These are phyloP conservation scores for Pseudogymnoascus sp. DNA, from an alignment of 2,329 filamentous ascomycete species.

Conservation along the genomic window DNA sequence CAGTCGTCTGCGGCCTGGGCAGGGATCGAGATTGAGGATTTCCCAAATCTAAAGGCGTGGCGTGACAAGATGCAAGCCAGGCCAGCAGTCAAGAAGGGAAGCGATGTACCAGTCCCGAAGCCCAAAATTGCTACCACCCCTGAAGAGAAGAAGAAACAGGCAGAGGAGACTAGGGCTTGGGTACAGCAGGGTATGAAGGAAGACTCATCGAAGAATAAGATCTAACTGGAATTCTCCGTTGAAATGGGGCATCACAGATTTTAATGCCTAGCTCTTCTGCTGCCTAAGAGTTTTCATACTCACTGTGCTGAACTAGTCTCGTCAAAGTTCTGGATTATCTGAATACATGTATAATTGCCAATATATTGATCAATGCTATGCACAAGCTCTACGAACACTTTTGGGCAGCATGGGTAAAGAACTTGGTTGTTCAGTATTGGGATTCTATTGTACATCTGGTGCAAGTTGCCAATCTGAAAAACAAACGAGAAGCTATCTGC, in stretches of 20 bases:
- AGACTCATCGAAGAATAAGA: constrained; percentile 39
- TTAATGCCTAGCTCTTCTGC: background rate
- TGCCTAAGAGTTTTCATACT: background rate
- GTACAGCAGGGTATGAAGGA: constrained; percentile 61
- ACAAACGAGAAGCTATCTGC: background rate
- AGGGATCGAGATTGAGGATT: constrained; percentile 63
- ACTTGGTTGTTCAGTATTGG: background rate
- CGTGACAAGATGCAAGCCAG: constrained; percentile 60
- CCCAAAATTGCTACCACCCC: constrained; percentile 37
- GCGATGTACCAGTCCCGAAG: constrained; percentile 59
- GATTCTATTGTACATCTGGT: constrained; percentile 2
- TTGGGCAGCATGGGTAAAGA: background rate
- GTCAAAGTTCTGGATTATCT: background rate
- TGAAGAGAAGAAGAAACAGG: constrained; percentile 48
- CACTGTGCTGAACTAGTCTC: background rate
- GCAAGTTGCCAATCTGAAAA: background rate
- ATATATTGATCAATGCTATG: background rate
- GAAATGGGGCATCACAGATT: background rate
- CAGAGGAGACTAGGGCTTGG: constrained; percentile 48
- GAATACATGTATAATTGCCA: too few species aligned
- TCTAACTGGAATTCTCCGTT: background rate
- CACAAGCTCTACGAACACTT: background rate
- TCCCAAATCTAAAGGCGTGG: constrained; percentile 70
- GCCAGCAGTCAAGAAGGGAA: constrained; percentile 65
- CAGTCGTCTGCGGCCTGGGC: constrained; percentile 41